Percentiles rank a stretch among this genome's conserved stretches.
These are phyloP conservation scores for Mycena crocata DNA, from an alignment of 768 basidiomycete species.

Conservation along the genomic window DNA sequence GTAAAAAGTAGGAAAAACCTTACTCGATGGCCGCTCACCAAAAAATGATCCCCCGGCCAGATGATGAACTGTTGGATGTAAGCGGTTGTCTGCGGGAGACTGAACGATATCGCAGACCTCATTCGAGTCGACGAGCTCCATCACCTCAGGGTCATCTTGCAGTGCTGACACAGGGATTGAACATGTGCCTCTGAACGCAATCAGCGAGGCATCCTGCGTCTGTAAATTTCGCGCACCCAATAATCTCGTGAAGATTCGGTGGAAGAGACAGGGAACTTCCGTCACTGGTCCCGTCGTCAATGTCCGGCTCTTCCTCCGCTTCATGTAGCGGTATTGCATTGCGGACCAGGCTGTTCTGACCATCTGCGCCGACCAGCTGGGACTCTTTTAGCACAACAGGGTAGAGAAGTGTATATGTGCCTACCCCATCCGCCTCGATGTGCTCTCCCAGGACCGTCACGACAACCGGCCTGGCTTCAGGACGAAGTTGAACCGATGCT, in stretches of 20 bases:
- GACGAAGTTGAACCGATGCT: slow-evolving; percentile 10
- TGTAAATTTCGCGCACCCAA: neutral
- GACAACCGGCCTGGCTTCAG: neutral
- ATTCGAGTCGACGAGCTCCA: neutral
- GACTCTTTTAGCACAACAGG: neutral
- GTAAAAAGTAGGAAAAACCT: neutral
- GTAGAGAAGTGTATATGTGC: neutral
- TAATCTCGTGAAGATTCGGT: neutral
- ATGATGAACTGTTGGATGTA: slow-evolving; percentile 1
- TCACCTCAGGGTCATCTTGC: slow-evolving; percentile 14
- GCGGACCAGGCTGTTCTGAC: slow-evolving; percentile 25
- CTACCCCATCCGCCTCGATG: neutral
- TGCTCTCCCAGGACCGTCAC: neutral
- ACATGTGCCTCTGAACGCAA: slow-evolving; percentile 1
- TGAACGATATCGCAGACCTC: neutral
- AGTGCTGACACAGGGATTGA: slow-evolving; percentile 8
- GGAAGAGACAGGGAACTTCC: neutral
- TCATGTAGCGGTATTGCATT: slow-evolving; percentile 6
- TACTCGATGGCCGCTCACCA: slow-evolving; percentile 10
- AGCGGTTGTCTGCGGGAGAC: neutral
- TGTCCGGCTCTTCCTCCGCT: neutral
- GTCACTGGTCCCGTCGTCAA: neutral
- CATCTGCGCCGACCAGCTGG: slow-evolving; percentile 30
- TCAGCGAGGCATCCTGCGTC: neutral
- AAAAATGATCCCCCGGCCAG: slow-evolving; percentile 10